These are phyloP conservation scores for Platanthera guangdongensis DNA, from an alignment of 106 monocot genomes.

Conservation along the genomic window DNA sequence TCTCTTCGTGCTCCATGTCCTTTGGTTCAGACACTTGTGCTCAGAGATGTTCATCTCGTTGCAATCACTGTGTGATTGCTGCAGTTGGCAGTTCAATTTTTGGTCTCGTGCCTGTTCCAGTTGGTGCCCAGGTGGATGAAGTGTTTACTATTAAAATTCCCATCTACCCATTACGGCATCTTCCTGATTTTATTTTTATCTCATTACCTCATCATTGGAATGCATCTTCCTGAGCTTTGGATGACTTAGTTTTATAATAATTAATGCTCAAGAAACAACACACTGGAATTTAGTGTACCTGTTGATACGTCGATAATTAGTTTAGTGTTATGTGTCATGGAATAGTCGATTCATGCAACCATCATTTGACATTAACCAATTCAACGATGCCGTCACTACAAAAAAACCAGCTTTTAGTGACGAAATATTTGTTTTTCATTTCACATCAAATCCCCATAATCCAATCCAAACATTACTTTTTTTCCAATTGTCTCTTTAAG, in stretches of 20 bases:
- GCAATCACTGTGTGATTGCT: conserved; percentile 65
- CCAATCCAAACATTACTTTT: neutral
- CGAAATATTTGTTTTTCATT: too few species aligned
- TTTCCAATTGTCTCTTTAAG: neutral
- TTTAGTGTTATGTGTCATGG: neutral
- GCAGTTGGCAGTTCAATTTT: conserved; percentile 61
- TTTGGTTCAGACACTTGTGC: conserved; percentile 85
- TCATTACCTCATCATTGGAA: too few species aligned
- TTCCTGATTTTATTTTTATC: too few species aligned
- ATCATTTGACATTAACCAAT: too few species aligned
- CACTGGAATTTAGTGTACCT: neutral
- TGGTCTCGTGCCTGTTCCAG: conserved; percentile 84
- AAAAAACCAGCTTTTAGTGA: too few species aligned
- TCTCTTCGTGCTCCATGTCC: conserved; percentile 81
- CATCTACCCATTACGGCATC: neutral
- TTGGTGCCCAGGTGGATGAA: conserved; percentile 77
- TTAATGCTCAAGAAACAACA: neutral
- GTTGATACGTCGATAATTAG: neutral
- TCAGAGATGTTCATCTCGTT: conserved; percentile 83
- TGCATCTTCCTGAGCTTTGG: neutral
- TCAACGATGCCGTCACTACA: too few species aligned
- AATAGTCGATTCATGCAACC: too few species aligned
- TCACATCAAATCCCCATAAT: too few species aligned
- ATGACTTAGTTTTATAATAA: neutral
- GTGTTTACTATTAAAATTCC: neutral